phyloP scores from a whole-genome alignment of 257 asterid species.

The Primulina tabacum region DNA sequence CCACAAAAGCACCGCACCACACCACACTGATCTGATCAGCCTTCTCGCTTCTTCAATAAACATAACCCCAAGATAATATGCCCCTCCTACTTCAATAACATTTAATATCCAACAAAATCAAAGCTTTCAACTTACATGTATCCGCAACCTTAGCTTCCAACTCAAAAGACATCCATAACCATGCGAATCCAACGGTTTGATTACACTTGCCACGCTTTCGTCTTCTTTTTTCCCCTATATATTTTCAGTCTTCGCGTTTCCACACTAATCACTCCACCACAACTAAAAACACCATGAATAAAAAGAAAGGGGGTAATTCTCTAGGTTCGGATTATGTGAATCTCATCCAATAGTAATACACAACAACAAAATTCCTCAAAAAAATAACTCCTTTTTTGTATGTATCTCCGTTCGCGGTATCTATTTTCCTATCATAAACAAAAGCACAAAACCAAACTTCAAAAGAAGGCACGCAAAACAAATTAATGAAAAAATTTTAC shows the following conservation, averaged over 20 bases:
- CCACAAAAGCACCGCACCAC: conserved; percentile 17
- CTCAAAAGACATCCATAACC: conserved; percentile 40
- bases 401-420: conserved; percentile 19
- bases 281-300: conserved; percentile 7
- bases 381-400: conserved; percentile 42
- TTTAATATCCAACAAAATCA: conserved; percentile 31
- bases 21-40: conserved; percentile 29
- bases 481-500: conserved; percentile 29
- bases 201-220: conserved; percentile 24
- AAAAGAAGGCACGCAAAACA: conserved; percentile 1
- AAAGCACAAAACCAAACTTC: conserved; percentile 33
- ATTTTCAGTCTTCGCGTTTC: conserved; percentile 11
- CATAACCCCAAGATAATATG: conserved; percentile 35
- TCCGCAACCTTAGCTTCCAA: conserved; percentile 46
- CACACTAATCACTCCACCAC: conserved; percentile 41
- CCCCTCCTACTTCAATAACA: conserved; percentile 25
- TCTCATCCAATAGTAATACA: conserved; percentile 22
- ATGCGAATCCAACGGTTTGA: conserved; percentile 34
- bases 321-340: conserved; percentile 11
- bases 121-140: conserved; percentile 41
- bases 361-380: conserved; percentile 45
- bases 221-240: conserved; percentile 11
- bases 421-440: conserved; percentile 19
- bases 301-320: conserved; percentile 18
- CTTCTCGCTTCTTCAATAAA: conserved; percentile 33